Percentiles rank a stretch among this genome's conserved stretches.
Conservation (phyloP, 345 rosid species). For the Geranium brycei region DNA sequence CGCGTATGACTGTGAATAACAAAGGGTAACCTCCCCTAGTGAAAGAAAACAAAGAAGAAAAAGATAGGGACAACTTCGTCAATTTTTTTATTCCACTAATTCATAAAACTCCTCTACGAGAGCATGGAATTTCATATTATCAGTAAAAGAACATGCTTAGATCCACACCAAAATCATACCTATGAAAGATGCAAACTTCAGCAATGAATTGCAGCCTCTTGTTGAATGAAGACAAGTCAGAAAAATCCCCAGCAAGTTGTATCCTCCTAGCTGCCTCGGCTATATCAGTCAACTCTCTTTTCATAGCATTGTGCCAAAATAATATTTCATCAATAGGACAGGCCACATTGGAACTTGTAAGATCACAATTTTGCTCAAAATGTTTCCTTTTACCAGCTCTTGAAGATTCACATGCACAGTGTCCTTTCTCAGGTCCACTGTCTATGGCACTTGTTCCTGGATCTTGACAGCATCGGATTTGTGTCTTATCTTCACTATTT, state of each 20-base stretch:
- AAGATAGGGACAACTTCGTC: too few species aligned
- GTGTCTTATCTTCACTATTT: constrained; percentile 21
- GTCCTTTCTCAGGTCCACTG: constrained; percentile 24
- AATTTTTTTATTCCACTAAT: too few species aligned
- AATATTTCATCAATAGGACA: constrained; percentile 75
- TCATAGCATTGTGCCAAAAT: constrained; percentile 84
- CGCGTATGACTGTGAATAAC: too few species aligned
- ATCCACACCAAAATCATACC: constrained; percentile 21
- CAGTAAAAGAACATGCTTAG: too few species aligned
- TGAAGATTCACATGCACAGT: constrained; percentile 40
- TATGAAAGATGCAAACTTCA: constrained; percentile 84
- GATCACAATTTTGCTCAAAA: constrained; percentile 30
- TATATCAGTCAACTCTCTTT: constrained; percentile 62
- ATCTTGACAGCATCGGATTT: constrained; percentile 21
- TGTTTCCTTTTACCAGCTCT: constrained; percentile 63
- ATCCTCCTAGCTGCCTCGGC: constrained; percentile 77
- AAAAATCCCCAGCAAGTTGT: constrained; percentile 61
- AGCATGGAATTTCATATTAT: background rate
- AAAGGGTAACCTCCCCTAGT: too few species aligned
- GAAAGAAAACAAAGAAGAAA: too few species aligned
- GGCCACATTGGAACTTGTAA: constrained; percentile 18
- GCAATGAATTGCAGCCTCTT: constrained; percentile 77
- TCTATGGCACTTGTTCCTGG: constrained; percentile 23
- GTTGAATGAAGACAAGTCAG: constrained; percentile 57
- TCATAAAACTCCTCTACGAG: background rate